phyloP scores from a whole-genome alignment of 2,329 filamentous ascomycete species.

The Colletotrichum theobromicola region DNA sequence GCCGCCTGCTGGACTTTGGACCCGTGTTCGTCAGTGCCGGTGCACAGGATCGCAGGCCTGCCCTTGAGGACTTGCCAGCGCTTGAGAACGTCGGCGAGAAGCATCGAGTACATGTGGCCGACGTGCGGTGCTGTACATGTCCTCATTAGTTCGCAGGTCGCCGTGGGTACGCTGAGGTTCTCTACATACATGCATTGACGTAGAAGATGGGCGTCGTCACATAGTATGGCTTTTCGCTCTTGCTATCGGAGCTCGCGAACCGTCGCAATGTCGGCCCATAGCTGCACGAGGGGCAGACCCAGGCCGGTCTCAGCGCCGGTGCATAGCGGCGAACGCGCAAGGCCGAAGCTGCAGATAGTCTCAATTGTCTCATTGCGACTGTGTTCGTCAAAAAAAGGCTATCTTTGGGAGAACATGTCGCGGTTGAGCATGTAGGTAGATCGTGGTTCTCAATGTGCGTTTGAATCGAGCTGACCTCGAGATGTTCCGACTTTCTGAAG shows the following conservation, averaged over 20 bases:
- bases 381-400: background rate
- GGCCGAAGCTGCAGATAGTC: background rate
- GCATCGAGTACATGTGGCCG: constrained; percentile 92
- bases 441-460: background rate
- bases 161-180: background rate
- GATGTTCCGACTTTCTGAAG: background rate
- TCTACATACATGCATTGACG: constrained; percentile 82
- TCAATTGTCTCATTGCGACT: constrained; percentile 10
- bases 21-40: constrained; percentile 96
- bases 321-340: background rate
- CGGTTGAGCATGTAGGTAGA: background rate
- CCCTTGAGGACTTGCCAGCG: constrained; percentile 85
- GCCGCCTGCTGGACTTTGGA: constrained; percentile 96
- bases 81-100: constrained; percentile 90
- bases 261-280: constrained; percentile 23
- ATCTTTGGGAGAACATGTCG: background rate
- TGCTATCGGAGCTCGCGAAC: constrained; percentile 28
- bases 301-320: constrained; percentile 21
- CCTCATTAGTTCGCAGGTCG: constrained; percentile 21
- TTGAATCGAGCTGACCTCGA: background rate
- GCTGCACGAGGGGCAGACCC: constrained; percentile 34
- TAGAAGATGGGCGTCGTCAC: constrained; percentile 98
- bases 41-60: constrained; percentile 74
- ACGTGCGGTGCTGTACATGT: constrained; percentile 78
- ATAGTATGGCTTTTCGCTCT: constrained; percentile 79